phyloP scores from a whole-genome alignment of 306 rosid species.

The Casuarina equisetifolia region DNA sequence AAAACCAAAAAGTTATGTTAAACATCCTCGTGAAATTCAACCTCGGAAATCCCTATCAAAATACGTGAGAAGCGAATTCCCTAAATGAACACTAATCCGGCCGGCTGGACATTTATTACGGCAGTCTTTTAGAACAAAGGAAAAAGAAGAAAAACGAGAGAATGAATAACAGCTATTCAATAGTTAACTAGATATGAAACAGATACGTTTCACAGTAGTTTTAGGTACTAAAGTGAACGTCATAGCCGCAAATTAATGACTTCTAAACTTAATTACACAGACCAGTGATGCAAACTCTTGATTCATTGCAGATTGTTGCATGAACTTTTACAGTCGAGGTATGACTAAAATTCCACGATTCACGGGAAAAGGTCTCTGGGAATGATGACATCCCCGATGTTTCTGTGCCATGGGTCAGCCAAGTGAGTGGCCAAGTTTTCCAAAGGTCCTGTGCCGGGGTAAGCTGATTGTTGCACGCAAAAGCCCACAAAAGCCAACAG shows the following conservation, averaged over 20 bases:
- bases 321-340: conserved; percentile 50
- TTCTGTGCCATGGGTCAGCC: conserved; percentile 99
- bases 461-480: conserved; percentile 86
- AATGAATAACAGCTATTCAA: neutral
- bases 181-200: neutral
- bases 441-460: conserved; percentile 99
- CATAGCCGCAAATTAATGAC: conserved; percentile 9
- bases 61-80: no score
- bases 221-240: neutral
- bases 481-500: conserved; percentile 90
- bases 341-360: conserved; percentile 1
- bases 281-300: conserved; percentile 28
- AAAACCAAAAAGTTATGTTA: no score
- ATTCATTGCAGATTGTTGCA: conserved; percentile 40
- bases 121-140: no score
- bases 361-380: conserved; percentile 50
- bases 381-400: conserved; percentile 82
- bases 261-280: conserved; percentile 36
- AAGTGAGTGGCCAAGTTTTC: conserved; percentile 98
- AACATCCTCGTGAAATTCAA: no score
- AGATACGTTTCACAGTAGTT: conserved; percentile 5
- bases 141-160: no score
- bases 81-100: no score
- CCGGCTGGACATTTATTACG: no score
- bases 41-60: no score